Evolutionary conservation across 768 basidiomycete species (phyloP).

Genomic region (Roridomyces roridus): DNA sequence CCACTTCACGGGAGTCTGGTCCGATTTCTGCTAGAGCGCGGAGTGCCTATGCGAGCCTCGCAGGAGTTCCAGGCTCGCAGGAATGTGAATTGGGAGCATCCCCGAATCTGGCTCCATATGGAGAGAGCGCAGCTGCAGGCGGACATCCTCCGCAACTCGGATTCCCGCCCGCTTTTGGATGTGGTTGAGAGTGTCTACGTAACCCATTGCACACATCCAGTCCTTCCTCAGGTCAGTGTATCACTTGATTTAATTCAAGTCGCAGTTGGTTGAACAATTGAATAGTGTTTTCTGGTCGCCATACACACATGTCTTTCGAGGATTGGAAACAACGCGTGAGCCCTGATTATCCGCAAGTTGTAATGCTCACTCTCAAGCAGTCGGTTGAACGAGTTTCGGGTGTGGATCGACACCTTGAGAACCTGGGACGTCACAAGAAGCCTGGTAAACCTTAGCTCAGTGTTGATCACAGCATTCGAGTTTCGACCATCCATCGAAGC

Average conservation of each 20-base stretch:
- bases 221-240: background rate
- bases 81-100: slow-evolving; percentile 12
- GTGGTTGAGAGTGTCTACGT: slow-evolving; percentile 10
- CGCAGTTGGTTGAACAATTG: too few relatives aligned
- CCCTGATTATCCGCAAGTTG: too few relatives aligned
- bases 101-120: slow-evolving; percentile 1
- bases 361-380: too few relatives aligned
- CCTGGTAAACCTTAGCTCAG: slow-evolving; percentile 17
- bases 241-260: background rate
- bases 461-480: slow-evolving; percentile 5
- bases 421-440: slow-evolving; percentile 14
- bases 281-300: slow-evolving; percentile 10
- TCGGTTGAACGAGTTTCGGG: slow-evolving; percentile 9
- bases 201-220: background rate
- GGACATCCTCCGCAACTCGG: background rate
- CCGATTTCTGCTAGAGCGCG: slow-evolving; percentile 6
- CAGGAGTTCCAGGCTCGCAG: slow-evolving; percentile 14
- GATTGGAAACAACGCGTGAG: background rate
- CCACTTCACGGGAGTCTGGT: too few relatives aligned
- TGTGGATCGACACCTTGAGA: slow-evolving; percentile 9
- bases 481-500: slow-evolving; percentile 12
- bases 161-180: background rate
- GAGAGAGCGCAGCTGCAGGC: slow-evolving; percentile 5
- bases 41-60: background rate
- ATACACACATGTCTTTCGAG: slow-evolving; percentile 9